phyloP scores from a whole-genome alignment of 192 early-diverging fungal species.

The Umbelopsis sp. region DNA sequence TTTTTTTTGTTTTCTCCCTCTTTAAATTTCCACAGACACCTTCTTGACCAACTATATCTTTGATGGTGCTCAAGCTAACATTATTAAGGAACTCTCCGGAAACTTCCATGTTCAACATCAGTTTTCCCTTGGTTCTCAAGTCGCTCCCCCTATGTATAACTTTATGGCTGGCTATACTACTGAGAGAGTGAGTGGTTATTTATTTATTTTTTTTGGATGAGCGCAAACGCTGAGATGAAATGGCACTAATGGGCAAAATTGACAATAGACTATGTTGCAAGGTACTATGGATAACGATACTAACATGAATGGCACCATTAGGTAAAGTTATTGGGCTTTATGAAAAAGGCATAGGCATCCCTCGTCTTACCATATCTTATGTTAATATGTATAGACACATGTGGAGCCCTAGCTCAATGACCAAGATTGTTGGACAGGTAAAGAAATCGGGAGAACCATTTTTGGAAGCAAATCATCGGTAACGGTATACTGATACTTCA shows the following conservation, averaged over 20 bases:
- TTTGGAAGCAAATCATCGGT: neutral
- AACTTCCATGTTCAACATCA: conserved; percentile 96
- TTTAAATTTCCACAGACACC: conserved; percentile 49
- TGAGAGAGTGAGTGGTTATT: conserved; percentile 56
- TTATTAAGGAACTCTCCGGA: conserved; percentile 88
- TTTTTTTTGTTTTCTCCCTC: neutral
- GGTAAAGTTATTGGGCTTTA: neutral
- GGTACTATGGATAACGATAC: conserved; percentile 95
- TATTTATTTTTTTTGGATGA: neutral
- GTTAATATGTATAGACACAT: conserved; percentile 46
- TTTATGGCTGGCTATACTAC: conserved; percentile 88
- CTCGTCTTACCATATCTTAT: neutral
- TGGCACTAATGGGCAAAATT: neutral
- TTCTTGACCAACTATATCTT: conserved; percentile 88
- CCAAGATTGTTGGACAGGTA: conserved; percentile 62
- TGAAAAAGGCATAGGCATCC: neutral
- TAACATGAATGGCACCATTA: conserved; percentile 68
- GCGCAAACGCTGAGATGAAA: neutral
- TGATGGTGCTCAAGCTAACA: conserved; percentile 93
- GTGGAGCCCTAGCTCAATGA: conserved; percentile 69
- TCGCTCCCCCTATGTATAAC: conserved; percentile 84
- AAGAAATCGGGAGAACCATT: conserved; percentile 23
- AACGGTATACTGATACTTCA: conserved; percentile 15
- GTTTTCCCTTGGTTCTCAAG: conserved; percentile 82
- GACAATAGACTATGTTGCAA: conserved; percentile 75